Evolutionary conservation across 192 early-diverging fungal species (phyloP).

Genomic region (Dissophora globulifera): DNA sequence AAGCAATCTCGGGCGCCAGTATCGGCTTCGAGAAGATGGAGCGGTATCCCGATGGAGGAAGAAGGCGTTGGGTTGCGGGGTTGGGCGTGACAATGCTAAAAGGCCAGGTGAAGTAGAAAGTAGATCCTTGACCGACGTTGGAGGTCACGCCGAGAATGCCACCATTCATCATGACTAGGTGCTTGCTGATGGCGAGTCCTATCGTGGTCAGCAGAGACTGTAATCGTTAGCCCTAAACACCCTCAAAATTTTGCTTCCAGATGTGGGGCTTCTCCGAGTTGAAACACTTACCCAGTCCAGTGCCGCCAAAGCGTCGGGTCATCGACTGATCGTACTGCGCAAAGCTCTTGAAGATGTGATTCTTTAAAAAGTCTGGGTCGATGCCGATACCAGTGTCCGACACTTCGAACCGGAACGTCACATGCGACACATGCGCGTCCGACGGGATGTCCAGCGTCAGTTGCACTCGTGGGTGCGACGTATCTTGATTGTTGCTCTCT

Average conservation of each 20-base stretch:
- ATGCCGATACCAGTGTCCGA: constrained; percentile 85
- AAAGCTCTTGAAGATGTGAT: constrained; percentile 77
- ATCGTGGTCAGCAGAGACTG: too few species aligned
- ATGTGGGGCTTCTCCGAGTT: too few species aligned
- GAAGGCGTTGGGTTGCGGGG: too few species aligned
- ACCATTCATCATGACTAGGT: constrained; percentile 74
- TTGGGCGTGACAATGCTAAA: constrained; percentile 10
- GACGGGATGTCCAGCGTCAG: constrained; percentile 12
- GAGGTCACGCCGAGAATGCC: constrained; percentile 75
- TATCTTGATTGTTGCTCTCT: not conserved
- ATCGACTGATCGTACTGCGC: constrained; percentile 75
- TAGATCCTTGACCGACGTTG: constrained; percentile 69
- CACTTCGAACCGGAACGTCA: constrained; percentile 66
- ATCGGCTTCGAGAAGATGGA: too few species aligned
- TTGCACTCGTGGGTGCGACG: constrained; percentile 9
- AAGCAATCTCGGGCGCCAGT: constrained; percentile 44
- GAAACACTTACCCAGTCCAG: constrained; percentile 69
- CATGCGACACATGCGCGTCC: constrained; percentile 18
- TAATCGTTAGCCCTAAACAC: too few species aligned
- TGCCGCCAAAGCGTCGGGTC: constrained; percentile 79
- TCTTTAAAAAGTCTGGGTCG: constrained; percentile 65
- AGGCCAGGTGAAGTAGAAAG: constrained; percentile 73
- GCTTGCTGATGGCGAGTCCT: constrained; percentile 80
- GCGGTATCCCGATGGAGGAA: too few species aligned
- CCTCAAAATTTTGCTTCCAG: too few species aligned